Evolutionary conservation across 2,329 filamentous ascomycete species (phyloP).

Genomic region (Colletotrichum gloeosporioides): DNA sequence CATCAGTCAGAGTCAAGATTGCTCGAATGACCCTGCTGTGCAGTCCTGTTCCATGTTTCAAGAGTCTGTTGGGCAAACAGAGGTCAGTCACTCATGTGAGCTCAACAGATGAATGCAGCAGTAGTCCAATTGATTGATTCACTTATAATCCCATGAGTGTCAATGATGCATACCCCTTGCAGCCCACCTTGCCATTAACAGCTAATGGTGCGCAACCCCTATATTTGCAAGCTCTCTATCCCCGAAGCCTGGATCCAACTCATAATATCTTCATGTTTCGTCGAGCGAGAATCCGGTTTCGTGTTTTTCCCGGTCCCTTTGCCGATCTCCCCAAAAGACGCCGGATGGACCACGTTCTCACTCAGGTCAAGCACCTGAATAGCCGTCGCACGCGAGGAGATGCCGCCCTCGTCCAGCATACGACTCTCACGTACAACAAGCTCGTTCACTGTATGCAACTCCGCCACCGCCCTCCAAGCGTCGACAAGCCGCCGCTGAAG

Average conservation of each 20-base stretch:
- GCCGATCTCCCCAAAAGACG: not conserved
- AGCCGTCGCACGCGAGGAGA: not conserved
- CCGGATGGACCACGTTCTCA: not conserved
- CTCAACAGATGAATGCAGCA: accelerated
- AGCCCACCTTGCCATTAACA: not conserved
- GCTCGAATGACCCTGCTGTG: not conserved
- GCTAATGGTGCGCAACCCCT: not conserved
- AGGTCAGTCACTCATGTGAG: not conserved
- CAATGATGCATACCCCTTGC: not conserved
- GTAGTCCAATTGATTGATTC: not conserved
- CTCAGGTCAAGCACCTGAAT: not conserved
- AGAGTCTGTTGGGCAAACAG: not conserved
- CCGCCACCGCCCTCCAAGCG: not conserved
- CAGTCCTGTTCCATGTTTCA: not conserved
- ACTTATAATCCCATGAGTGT: not conserved
- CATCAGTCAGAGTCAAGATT: not conserved
- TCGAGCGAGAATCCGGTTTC: not conserved
- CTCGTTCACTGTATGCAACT: not conserved
- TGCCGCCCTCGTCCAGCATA: not conserved
- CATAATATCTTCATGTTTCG: not conserved
- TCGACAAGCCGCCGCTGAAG: not conserved
- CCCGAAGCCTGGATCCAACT: not conserved
- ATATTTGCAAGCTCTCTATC: not conserved
- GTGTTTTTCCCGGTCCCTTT: not conserved
- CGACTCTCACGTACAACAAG: not conserved